Base-by-base conservation (phyloP, 805 yeast genomes). In the Blastobotrys mokoenaii region DNA sequence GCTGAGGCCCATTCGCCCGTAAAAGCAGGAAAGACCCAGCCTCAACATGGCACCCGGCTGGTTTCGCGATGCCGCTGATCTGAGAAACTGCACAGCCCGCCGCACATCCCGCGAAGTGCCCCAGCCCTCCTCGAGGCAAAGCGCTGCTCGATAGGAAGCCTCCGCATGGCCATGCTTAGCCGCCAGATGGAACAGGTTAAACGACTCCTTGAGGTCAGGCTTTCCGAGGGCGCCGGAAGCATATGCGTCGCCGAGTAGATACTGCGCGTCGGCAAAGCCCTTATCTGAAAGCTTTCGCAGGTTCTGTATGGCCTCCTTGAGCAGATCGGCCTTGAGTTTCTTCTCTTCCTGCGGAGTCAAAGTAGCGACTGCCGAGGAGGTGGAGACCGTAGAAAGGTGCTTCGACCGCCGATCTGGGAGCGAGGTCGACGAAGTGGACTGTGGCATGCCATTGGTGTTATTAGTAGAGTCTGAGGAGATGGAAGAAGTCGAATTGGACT, bases 1-100 rank as follows among this genome's bases (percentile, higher is more conserved):
- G 46, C 74, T 71, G 30, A 90, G 61, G 1, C 97, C 97, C 90
- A 90, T 81, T 49, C 82, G 72, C 3, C 85, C 79, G 58, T 87
- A 77, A 64, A 83, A 93, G 33, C 87, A 82, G 55, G 89, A 87
- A 37, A 86, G 71, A 3, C 97, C 98, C 51, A 88, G 70, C 61
- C 89, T 85, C 68, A 82, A 84, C 95, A 90, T 87, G 3, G 97
- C 96, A n/a, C 95, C 89, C 0, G 97, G 88, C 63, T 90, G 98
- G 58, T 85, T 87, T 60, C 84, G 82, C 29, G 88, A 74, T 0
- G 97, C 95, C 0, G 97, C 96, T 58, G 80, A 79, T 59, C 83
- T 82, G 47, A 87, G 67, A 60, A 81, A 87, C 54, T 86, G 94
- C 6, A 87, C 68, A 1, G 94, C 88, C 56, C 86, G 82, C 46